Percentiles rank a stretch among this genome's conserved stretches.
These are phyloP conservation scores for Tylopilus sp. DNA, from an alignment of 1,284 basidiomycete genomes.

Conservation along the genomic window DNA sequence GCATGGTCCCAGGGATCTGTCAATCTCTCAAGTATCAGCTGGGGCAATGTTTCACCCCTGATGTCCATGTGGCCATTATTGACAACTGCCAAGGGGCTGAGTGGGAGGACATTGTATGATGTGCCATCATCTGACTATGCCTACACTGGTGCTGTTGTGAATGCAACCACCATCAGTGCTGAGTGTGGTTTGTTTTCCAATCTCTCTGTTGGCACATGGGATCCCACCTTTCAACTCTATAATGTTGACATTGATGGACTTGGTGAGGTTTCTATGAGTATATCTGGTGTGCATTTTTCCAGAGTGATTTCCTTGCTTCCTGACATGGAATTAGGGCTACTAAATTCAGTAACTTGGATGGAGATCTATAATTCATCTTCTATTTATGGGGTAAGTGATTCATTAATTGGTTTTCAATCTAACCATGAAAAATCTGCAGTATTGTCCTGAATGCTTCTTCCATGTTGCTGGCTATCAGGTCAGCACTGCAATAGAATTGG, in stretches of 20 bases:
- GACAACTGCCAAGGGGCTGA: constrained; percentile 10
- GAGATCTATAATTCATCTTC: background rate
- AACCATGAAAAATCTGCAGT: background rate
- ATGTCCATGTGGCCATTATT: constrained; percentile 2
- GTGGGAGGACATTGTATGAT: constrained; percentile 14
- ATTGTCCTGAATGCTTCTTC: background rate
- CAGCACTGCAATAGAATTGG: constrained; percentile 3
- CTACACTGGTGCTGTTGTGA: constrained; percentile 8
- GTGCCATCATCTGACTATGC: background rate
- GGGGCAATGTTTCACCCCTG: constrained; percentile 6
- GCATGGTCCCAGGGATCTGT: constrained; percentile 6
- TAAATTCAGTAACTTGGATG: background rate
- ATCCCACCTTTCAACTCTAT: background rate
- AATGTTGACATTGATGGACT: constrained; percentile 4
- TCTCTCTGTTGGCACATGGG: background rate
- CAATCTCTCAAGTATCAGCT: constrained; percentile 4
- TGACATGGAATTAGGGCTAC: background rate
- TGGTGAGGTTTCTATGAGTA: background rate
- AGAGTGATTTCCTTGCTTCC: background rate
- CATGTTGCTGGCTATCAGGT: background rate
- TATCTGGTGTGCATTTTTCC: background rate
- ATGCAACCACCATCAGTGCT: constrained; percentile 10
- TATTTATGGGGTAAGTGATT: background rate
- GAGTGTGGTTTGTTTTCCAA: constrained; percentile 12
- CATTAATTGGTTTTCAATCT: background rate